Evolutionary conservation across 805 yeast species (phyloP), one percentile per base, ranked within the genome.

Genomic region (Zygotorulaspora danielsina): DNA sequence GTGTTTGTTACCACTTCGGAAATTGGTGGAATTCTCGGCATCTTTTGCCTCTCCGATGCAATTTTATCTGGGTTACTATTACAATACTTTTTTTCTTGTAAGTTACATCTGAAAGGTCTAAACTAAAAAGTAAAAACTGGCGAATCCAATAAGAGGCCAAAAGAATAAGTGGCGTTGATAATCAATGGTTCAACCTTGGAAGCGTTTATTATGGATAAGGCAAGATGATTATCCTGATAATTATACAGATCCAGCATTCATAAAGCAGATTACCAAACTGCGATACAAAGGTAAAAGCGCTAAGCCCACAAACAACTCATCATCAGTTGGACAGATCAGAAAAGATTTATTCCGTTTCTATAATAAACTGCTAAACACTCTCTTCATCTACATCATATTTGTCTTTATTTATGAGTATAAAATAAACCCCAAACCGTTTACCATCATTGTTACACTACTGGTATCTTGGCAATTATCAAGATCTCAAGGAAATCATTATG

Each of bases 141-240:
- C n/a, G n/a, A n/a, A n/a, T n/a, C n/a, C n/a, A n/a, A n/a, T n/a
- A n/a, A n/a, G n/a, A n/a, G n/a, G n/a, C n/a, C n/a, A n/a, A n/a
- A n/a, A n/a, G n/a, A n/a, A n/a, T n/a, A n/a, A n/a, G n/a, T n/a
- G n/a, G n/a, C n/a, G n/a, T n/a, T n/a, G 34, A 25, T 38, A n/a
- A 15, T 15, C 3, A 3, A 43, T 45, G 50, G 41, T 18, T 36
- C 51, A 58, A 25, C 78, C 78, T 16, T 89, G 97, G 97, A 74
- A 81, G 53, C 84, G 93, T 54, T 74, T 88, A 26, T 71, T 90
- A 9, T 93, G 95, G 81, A 73, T 83, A 22, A 73, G 75, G 41
- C 96, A 89, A 58, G 31, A 12, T 10, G 83, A 83, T 10, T 89
- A 79, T 55, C 94, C 95, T 0, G 98, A 90, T 59, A 93, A 89